Evolutionary conservation across 2,329 filamentous ascomycete genomes (phyloP).

Genomic region (Penicillium aurantiogriseum): DNA sequence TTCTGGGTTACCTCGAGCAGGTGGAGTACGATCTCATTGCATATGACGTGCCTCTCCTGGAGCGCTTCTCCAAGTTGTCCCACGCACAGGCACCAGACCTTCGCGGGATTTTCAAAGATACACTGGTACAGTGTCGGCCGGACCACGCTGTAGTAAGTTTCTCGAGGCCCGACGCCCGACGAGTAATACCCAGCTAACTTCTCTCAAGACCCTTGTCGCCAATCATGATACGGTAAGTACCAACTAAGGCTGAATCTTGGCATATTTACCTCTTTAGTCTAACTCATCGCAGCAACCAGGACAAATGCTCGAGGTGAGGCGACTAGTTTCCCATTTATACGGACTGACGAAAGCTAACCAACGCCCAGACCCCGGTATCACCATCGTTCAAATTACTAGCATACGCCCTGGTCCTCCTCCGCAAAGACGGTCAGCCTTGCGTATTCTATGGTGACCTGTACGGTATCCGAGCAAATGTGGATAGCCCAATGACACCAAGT

Average conservation of each 20-base stretch:
- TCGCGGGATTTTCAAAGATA: slow-evolving; percentile 61
- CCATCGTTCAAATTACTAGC: slow-evolving; percentile 69
- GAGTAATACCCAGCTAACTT: slow-evolving; percentile 7
- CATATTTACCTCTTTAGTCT: neutral
- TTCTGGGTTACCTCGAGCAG: slow-evolving; percentile 57
- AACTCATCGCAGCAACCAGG: slow-evolving; percentile 54
- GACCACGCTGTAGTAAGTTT: slow-evolving; percentile 46
- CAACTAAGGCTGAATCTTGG: neutral
- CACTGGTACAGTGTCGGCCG: slow-evolving; percentile 56
- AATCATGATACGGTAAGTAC: slow-evolving; percentile 26
- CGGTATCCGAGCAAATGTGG: slow-evolving; percentile 53
- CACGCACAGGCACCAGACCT: slow-evolving; percentile 59
- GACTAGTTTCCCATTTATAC: neutral
- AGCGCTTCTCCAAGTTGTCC: slow-evolving; percentile 64
- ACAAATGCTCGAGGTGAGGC: slow-evolving; percentile 56
- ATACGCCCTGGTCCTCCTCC: slow-evolving; percentile 69
- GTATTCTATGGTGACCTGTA: slow-evolving; percentile 71
- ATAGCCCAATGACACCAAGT: slow-evolving; percentile 53
- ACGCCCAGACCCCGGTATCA: slow-evolving; percentile 55
- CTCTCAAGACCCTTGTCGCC: slow-evolving; percentile 18
- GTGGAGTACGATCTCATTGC: slow-evolving; percentile 60
- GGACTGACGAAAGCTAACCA: neutral
- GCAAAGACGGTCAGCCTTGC: slow-evolving; percentile 62
- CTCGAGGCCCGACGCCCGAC: neutral
- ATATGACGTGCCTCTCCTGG: slow-evolving; percentile 68